A percentile compares a stretch with the other conserved stretches of the same genome.
These are phyloP conservation scores for Amaranthus hypochondriacus DNA, from an alignment of 148 eudicot genomes.

Conservation along the genomic window DNA sequence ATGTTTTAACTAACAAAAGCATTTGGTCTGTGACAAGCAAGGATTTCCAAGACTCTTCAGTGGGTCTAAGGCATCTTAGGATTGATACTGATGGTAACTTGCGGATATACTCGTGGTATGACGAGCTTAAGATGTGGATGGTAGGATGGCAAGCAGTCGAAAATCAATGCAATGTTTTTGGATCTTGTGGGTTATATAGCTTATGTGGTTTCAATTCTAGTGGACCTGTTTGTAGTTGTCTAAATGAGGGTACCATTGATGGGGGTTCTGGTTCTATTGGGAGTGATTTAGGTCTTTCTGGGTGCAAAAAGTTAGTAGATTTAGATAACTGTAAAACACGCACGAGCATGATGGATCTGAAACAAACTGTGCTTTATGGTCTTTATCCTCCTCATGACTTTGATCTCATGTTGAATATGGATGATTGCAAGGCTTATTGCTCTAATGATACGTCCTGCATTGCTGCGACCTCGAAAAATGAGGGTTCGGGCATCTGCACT, in stretches of 20 bases:
- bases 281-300: constrained; percentile 26
- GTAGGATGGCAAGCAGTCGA: constrained; percentile 67
- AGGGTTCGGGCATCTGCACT: constrained; percentile 57
- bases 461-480: constrained; percentile 56
- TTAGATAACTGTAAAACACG: constrained; percentile 48
- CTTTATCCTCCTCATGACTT: constrained; percentile 53
- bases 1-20: constrained; percentile 22
- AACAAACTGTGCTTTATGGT: constrained; percentile 53
- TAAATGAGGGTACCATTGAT: constrained; percentile 30
- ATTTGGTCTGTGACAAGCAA: constrained; percentile 47
- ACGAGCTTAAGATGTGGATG: constrained; percentile 33
- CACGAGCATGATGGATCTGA: constrained; percentile 44
- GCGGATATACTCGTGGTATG: constrained; percentile 55
- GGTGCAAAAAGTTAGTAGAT: constrained; percentile 51
- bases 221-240: constrained; percentile 50
- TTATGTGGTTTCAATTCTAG: constrained; percentile 47
- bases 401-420: constrained; percentile 47
- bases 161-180: constrained; percentile 53
- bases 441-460: constrained; percentile 45
- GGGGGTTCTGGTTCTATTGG: constrained; percentile 21
- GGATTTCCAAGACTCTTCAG: constrained; percentile 41
- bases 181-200: constrained; percentile 55
- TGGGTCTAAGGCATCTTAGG: constrained; percentile 46
- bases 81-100: constrained; percentile 57
- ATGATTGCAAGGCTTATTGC: constrained; percentile 43